Base-by-base conservation (phyloP, 257 asterid genomes). In the Gynochthodes officinalis region DNA sequence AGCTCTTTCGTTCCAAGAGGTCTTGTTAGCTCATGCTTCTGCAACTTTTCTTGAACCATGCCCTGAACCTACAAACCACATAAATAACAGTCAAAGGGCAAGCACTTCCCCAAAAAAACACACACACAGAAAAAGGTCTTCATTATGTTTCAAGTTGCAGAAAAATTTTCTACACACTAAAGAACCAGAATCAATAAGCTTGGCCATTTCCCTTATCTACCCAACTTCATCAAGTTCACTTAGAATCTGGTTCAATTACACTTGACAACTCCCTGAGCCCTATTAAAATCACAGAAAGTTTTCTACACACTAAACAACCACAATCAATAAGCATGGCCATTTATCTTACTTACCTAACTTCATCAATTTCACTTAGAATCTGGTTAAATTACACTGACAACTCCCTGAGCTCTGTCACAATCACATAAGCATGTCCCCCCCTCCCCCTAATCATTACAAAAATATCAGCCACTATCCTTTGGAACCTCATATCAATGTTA, bases 1-100 rank as follows among this genome's bases (percentile, higher is more conserved):
- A 92, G 82, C 84, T 92, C 97, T 68, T 84, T 89, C 1, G 96
- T 89, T 11, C 96, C 96, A 75, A 92, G 89, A 64, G 88, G 76
- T 68, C 81, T 81, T 63, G 95, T 88, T 49, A 89, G 87, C 78
- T 92, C 96, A 48, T 92, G 89, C 73, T 82, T 87, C 87, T 85
- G 83, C 79, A 92, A 82, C 75, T 82, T 84, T 77, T 86, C 89
- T 10, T 86, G 84, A 55, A 92, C 94, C 40, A 57, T 76, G 75
- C 75, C 89, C 86, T 92, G 96, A 74, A 88, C 89, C 97, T 89
- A 72, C 78, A 84, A 49, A 73, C 55, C 66, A 76, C 42, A 58
- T 23, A 62, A 37, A 52, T 73, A 67, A 73, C 50, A 35, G 23
- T 21, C 39, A 75, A 43, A 25, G 12, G 0, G 15, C 7, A 63